Percentiles rank a stretch among this genome's conserved stretches.
phyloP scores from a whole-genome alignment of 306 rosid species.

The cucumber (Cucumis sativus) region Cucumber_9930_V3 NC_026655.2:29102001-29102500 shows the following conservation, averaged over 20 bases:
- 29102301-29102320: neutral
- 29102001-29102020: neutral
- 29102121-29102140: neutral
- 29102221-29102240: neutral
- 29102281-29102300: neutral
- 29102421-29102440: constrained; percentile 99
- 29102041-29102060: neutral
- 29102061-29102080: neutral
- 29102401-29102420: constrained; percentile 95
- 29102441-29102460: constrained; percentile 99
- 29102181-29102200: neutral
- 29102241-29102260: neutral
- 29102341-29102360: neutral
- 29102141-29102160: neutral
- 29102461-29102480: constrained; percentile 97
- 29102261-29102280: neutral
- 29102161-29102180: neutral
- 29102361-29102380: constrained; percentile 86
- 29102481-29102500: constrained; percentile 98
- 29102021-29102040: neutral
- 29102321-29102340: neutral
- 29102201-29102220: neutral
- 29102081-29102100: neutral
- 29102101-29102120: neutral
- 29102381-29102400: constrained; percentile 98